Conservation (phyloP, 106 monocot genomes). For the Phalaenopsis aphrodite region DNA sequence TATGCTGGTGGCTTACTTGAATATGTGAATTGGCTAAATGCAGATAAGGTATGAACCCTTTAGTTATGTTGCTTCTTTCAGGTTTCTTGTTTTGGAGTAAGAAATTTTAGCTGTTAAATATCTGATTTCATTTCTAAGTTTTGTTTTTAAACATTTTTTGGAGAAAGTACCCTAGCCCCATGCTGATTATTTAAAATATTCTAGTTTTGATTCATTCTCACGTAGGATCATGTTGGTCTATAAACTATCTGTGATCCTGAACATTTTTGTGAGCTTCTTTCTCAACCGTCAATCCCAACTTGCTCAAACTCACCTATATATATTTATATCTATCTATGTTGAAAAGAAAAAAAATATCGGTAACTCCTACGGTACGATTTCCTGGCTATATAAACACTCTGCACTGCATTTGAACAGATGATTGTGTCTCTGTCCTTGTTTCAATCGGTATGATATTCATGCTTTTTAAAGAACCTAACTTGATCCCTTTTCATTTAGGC, state of each 20-base stretch:
- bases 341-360: too few relatives aligned
- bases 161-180: background rate
- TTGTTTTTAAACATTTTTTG: background rate
- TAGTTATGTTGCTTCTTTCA: background rate
- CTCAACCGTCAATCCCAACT: too few relatives aligned
- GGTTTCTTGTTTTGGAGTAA: background rate
- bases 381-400: too few relatives aligned
- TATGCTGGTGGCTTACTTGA: constrained; percentile 96
- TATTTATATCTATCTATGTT: too few relatives aligned
- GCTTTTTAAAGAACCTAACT: too few relatives aligned
- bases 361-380: too few relatives aligned
- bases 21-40: constrained; percentile 94
- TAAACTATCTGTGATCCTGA: background rate
- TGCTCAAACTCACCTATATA: too few relatives aligned
- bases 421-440: too few relatives aligned
- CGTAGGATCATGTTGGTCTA: background rate
- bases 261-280: background rate
- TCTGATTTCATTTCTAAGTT: background rate
- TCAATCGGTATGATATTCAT: too few relatives aligned
- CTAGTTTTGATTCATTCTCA: background rate
- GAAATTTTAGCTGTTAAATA: background rate
- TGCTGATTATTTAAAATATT: background rate
- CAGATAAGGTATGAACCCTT: constrained; percentile 66
- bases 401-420: too few relatives aligned
- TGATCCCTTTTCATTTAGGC: too few relatives aligned